Evolutionary conservation across 1,139 yeast species (phyloP).

Genomic region (Diutina catenulata): DNA sequence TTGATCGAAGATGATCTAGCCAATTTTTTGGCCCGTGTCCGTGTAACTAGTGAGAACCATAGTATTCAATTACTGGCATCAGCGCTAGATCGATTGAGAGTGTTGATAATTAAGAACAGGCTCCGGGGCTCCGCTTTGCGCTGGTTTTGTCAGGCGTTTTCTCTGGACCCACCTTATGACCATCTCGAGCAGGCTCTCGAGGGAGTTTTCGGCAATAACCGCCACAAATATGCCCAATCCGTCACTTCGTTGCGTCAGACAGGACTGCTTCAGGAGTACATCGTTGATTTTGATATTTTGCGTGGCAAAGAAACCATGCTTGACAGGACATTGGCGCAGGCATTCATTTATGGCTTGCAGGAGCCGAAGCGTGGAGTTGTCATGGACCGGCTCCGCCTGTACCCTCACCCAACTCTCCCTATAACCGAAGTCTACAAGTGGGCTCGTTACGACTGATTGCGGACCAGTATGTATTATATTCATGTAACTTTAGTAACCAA

Average conservation of each 20-base stretch:
- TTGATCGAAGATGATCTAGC: constrained; percentile 2
- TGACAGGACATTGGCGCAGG: too few species aligned
- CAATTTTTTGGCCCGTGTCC: constrained; percentile 1
- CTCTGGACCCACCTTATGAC: background rate
- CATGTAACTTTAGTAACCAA: too few species aligned
- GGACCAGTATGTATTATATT: constrained; percentile 1
- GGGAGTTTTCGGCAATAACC: constrained; percentile 1
- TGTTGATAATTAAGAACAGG: background rate
- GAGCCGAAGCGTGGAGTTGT: constrained; percentile 2
- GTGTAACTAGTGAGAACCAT: background rate
- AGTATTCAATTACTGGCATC: background rate
- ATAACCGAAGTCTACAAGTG: constrained; percentile 3
- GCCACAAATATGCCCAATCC: too few species aligned
- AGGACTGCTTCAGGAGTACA: too few species aligned
- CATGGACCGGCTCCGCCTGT: background rate
- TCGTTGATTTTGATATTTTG: too few species aligned
- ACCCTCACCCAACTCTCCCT: background rate
- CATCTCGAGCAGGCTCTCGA: constrained; percentile 6
- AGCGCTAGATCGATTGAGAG: background rate
- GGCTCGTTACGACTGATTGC: background rate
- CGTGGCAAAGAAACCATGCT: too few species aligned
- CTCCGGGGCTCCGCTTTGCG: background rate
- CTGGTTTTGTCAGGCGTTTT: background rate
- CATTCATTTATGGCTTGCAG: constrained; percentile 1
- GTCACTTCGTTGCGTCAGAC: too few species aligned